These are phyloP conservation scores for Cucurbita argyrosperma DNA, from an alignment of 306 rosid genomes.

Conservation along the genomic window DNA sequence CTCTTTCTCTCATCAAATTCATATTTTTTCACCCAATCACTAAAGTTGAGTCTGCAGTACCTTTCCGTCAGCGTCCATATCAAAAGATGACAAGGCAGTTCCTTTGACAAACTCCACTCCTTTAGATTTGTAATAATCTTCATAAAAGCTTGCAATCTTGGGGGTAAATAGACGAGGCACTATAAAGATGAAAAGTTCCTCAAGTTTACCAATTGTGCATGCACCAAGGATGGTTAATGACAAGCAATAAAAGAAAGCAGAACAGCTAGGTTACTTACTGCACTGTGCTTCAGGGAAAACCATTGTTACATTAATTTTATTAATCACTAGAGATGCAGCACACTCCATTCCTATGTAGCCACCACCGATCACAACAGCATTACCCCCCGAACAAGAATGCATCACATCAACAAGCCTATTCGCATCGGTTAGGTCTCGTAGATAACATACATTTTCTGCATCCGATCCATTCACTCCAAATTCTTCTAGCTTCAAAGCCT, in stretches of 20 bases:
- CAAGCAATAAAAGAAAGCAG: background rate
- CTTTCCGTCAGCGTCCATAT: conserved; percentile 60
- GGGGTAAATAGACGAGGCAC: conserved; percentile 97
- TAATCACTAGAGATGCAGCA: conserved; percentile 89
- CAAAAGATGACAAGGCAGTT: conserved; percentile 80
- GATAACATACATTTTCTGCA: conserved; percentile 87
- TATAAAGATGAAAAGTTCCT: conserved; percentile 16
- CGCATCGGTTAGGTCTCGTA: conserved; percentile 75
- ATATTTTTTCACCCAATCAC: background rate
- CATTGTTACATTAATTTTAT: conserved; percentile 75
- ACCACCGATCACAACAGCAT: conserved; percentile 94
- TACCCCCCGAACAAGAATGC: conserved; percentile 58
- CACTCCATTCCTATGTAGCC: conserved; percentile 99
- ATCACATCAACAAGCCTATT: conserved; percentile 47
- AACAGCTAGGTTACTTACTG: conserved; percentile 39
- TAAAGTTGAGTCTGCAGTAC: conserved; percentile 12
- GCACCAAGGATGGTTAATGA: background rate
- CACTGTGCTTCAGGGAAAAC: conserved; percentile 98
- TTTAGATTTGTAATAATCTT: conserved; percentile 68
- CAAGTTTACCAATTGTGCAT: background rate
- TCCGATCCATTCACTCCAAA: conserved; percentile 90
- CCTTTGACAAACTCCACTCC: conserved; percentile 84
- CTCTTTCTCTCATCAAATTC: background rate
- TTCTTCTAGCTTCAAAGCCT: conserved; percentile 94
- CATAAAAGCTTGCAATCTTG: conserved; percentile 75